These are phyloP conservation scores for Fusarium annulatum DNA, from an alignment of 2,329 filamentous ascomycete genomes.

Conservation along the genomic window DNA sequence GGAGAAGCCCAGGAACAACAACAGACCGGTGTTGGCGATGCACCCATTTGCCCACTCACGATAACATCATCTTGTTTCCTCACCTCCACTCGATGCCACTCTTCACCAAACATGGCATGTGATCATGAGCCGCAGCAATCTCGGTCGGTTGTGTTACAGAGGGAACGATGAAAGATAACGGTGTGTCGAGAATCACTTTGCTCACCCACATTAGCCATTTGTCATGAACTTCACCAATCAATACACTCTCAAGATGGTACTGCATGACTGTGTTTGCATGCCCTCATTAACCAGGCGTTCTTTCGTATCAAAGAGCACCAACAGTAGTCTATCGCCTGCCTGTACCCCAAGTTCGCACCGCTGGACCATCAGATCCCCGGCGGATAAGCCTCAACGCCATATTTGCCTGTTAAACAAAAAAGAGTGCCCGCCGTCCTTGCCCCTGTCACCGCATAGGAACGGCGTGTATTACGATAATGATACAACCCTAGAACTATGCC, in stretches of 20 bases:
- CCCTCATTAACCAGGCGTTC: conserved; percentile 25
- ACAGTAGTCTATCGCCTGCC: conserved; percentile 30
- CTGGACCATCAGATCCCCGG: conserved; percentile 14
- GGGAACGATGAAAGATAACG: conserved; percentile 14
- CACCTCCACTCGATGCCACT: background rate
- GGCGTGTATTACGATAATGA: conserved; percentile 24
- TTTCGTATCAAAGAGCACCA: conserved; percentile 29
- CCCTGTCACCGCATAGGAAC: background rate
- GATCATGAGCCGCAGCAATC: conserved; percentile 3
- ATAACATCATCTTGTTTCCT: conserved; percentile 10
- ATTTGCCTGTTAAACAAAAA: conserved; percentile 28
- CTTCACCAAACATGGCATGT: conserved; percentile 11
- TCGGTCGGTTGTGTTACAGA: conserved; percentile 9
- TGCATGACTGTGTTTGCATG: conserved; percentile 30
- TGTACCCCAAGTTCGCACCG: conserved; percentile 13
- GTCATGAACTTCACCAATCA: conserved; percentile 17
- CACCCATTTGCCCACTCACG: conserved; percentile 12
- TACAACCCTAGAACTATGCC: conserved; percentile 25
- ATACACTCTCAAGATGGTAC: conserved; percentile 23
- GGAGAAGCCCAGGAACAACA: background rate
- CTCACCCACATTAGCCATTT: conserved; percentile 7
- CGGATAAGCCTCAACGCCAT: conserved; percentile 33
- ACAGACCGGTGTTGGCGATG: background rate
- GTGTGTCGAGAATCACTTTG: conserved; percentile 17
- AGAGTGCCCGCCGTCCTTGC: background rate